A percentile compares a stretch with the other conserved stretches of the same genome.
phyloP scores from a whole-genome alignment of 2,329 filamentous ascomycete species.

The Stagonosporopsis tanaceti region DNA sequence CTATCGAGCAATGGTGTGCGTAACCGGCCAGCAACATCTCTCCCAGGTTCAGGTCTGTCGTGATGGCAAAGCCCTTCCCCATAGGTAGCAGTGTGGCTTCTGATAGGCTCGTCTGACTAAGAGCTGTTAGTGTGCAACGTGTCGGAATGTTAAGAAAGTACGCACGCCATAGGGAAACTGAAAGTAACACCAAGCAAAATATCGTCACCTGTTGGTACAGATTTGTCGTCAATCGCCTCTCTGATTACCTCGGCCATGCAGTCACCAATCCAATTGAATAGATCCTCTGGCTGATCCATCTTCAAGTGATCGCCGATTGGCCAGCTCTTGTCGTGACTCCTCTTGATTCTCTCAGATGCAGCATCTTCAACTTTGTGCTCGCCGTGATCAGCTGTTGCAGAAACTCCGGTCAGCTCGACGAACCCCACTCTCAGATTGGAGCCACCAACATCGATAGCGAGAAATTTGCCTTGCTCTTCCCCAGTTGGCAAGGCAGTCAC shows the following conservation, averaged over 20 bases:
- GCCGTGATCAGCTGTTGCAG: conserved; percentile 8
- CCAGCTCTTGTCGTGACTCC: conserved; percentile 75
- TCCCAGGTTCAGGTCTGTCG: conserved; percentile 67
- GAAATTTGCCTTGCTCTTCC: conserved; percentile 69
- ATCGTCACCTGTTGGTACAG: conserved; percentile 23
- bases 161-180: conserved; percentile 70
- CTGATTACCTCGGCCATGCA: conserved; percentile 77
- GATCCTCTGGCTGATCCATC: conserved; percentile 74
- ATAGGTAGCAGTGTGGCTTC: conserved; percentile 71
- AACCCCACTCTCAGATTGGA: conserved; percentile 75
- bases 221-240: conserved; percentile 58
- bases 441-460: conserved; percentile 64
- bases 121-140: conserved; percentile 18
- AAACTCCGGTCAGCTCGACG: conserved; percentile 64
- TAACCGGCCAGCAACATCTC: conserved; percentile 68
- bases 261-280: conserved; percentile 83
- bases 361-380: conserved; percentile 15
- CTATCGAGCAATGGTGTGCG: conserved; percentile 58
- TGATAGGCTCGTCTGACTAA: conserved; percentile 65
- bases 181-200: conserved; percentile 74
- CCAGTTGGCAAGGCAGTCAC: conserved; percentile 56
- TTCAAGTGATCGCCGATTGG: conserved; percentile 77
- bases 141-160: not conserved
- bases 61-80: conserved; percentile 75
- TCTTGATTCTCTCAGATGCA: conserved; percentile 56